Percentiles rank a stretch among this genome's conserved stretches.
These are phyloP conservation scores for Ceratocystis ficicola DNA, from an alignment of 2,329 filamentous ascomycete species.

Conservation along the genomic window DNA sequence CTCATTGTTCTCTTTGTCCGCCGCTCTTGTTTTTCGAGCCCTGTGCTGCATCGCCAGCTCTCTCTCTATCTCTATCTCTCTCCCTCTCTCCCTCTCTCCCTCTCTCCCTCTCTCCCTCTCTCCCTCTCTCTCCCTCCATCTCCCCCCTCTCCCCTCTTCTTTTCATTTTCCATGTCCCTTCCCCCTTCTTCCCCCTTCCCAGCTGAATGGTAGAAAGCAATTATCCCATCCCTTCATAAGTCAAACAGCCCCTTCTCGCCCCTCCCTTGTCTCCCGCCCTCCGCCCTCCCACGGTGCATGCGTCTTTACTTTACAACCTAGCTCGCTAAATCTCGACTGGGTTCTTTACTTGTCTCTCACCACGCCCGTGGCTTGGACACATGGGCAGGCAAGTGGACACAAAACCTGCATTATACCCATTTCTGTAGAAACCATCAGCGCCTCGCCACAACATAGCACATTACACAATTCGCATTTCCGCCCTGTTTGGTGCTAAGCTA, in stretches of 20 bases:
- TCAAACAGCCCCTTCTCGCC: not conserved
- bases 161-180: not conserved
- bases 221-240: not conserved
- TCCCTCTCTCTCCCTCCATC: not conserved
- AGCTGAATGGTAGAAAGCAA: constrained; percentile 9
- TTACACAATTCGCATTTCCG: too few species aligned
- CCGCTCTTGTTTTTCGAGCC: too few species aligned
- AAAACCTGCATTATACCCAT: not conserved
- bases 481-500: too few species aligned
- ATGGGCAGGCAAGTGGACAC: not conserved
- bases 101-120: not conserved
- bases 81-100: not conserved
- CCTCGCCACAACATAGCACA: not conserved
- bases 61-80: not conserved
- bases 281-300: not conserved
- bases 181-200: not conserved
- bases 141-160: not conserved
- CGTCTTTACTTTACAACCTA: not conserved
- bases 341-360: not conserved
- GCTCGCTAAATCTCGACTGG: not conserved
- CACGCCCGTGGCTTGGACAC: constrained; percentile 5
- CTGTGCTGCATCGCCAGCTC: too few species aligned
- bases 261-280: constrained; percentile 1
- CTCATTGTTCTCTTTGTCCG: too few species aligned
- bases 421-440: not conserved